Percentiles rank a stretch among this genome's conserved stretches.
Conservation (phyloP, 176 grass and related monocot genomes). For the Oryza rufipogon region DNA sequence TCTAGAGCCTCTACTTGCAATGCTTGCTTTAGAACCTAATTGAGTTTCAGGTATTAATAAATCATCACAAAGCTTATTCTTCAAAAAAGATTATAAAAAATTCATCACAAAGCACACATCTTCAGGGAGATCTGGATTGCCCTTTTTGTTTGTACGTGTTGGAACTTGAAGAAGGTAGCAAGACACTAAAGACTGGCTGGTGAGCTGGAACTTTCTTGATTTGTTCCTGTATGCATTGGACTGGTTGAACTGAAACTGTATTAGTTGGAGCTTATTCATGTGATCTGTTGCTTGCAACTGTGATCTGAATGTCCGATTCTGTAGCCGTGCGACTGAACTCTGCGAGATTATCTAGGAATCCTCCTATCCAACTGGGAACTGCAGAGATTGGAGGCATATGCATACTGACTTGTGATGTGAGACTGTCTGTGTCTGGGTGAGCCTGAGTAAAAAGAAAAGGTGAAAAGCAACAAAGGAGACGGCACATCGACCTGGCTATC, state of each 20-base stretch:
- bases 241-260: not conserved
- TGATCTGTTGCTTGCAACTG: not conserved
- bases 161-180: not conserved
- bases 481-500: not conserved
- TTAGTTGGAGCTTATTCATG: not conserved
- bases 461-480: not conserved
- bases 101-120: not conserved
- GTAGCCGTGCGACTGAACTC: not conserved
- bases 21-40: conserved; percentile 9
- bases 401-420: not conserved
- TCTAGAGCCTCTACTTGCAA: not conserved
- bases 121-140: not conserved
- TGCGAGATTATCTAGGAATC: not conserved
- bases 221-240: not conserved
- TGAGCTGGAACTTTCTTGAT: not conserved
- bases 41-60: not conserved
- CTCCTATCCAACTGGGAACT: not conserved
- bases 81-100: not conserved
- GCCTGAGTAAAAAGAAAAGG: not conserved
- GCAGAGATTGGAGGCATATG: not conserved
- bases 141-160: not conserved
- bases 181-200: not conserved
- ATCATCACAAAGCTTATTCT: not conserved
- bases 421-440: not conserved
- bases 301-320: not conserved